phyloP scores from a whole-genome alignment of 805 yeast species.

The Starmerella riodocensis region DNA sequence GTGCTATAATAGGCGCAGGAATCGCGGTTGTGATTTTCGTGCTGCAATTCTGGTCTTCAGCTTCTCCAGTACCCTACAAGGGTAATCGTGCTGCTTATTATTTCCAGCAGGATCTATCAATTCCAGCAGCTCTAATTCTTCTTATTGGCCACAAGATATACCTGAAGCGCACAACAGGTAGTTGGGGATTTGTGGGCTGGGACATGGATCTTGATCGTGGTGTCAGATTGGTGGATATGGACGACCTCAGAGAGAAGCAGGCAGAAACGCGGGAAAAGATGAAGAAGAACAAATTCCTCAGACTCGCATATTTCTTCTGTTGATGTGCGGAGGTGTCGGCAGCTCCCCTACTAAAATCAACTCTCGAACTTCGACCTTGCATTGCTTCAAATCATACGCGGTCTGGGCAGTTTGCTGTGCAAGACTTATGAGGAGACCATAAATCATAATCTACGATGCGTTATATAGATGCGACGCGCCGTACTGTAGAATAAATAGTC shows the following conservation, averaged over 20 bases:
- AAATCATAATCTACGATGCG: no score
- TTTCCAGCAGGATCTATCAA: constrained; percentile 43
- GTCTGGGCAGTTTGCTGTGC: no score
- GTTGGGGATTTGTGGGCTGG: constrained; percentile 7
- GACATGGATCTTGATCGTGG: constrained; percentile 17
- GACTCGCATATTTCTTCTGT: constrained; percentile 6
- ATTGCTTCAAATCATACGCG: no score
- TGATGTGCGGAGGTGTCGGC: neutral
- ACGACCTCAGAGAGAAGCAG: constrained; percentile 26
- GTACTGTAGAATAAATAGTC: no score
- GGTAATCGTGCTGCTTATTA: constrained; percentile 30
- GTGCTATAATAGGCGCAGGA: constrained; percentile 49
- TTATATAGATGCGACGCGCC: no score
- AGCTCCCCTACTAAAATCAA: no score
- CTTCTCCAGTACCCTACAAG: constrained; percentile 44
- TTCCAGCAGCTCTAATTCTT: constrained; percentile 30
- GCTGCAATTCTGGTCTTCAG: constrained; percentile 72
- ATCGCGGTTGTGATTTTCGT: constrained; percentile 48
- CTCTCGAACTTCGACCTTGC: no score
- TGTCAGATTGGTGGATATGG: constrained; percentile 12
- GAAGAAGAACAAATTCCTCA: constrained; percentile 21
- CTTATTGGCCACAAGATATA: constrained; percentile 40
- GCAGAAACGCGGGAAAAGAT: constrained; percentile 35
- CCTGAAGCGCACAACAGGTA: constrained; percentile 22
- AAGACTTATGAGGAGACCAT: no score